These are phyloP conservation scores for Populus nigra DNA, from an alignment of 345 rosid genomes.

Conservation along the genomic window DNA sequence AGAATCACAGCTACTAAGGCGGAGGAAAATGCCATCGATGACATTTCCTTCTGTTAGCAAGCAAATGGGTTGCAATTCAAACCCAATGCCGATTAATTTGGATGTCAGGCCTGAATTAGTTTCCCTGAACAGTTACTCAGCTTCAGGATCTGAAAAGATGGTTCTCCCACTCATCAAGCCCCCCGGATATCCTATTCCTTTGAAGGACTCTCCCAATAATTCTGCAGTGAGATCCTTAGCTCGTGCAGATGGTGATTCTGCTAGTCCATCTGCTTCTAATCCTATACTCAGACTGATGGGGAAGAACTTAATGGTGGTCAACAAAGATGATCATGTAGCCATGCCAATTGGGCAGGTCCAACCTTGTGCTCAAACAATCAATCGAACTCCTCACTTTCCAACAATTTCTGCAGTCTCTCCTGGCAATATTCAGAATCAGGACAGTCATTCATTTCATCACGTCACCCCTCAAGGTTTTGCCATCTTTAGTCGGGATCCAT, in stretches of 20 bases:
- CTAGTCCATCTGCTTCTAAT: constrained; percentile 69
- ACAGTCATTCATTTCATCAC: constrained; percentile 24
- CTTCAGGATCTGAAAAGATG: constrained; percentile 40
- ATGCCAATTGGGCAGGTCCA: constrained; percentile 33
- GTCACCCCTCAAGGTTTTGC: constrained; percentile 28
- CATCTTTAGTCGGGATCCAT: constrained; percentile 28
- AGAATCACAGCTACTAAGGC: constrained; percentile 57
- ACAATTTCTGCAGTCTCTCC: constrained; percentile 29
- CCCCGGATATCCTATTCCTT: constrained; percentile 23
- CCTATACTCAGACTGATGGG: constrained; percentile 95
- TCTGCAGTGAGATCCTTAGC: constrained; percentile 29
- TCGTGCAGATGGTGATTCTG: constrained; percentile 42
- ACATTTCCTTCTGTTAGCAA: constrained; percentile 33
- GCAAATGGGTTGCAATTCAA: constrained; percentile 26
- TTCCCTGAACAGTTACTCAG: constrained; percentile 32
- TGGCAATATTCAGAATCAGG: constrained; percentile 24
- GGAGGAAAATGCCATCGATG: constrained; percentile 47
- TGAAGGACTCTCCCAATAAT: constrained; percentile 32
- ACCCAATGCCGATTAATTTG: constrained; percentile 24
- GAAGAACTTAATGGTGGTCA: constrained; percentile 89
- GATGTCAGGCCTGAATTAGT: constrained; percentile 40
- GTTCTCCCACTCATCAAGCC: constrained; percentile 27
- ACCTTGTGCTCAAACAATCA: constrained; percentile 28
- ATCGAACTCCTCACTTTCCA: constrained; percentile 34
- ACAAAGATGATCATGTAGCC: constrained; percentile 61